Percentiles rank a stretch among this genome's conserved stretches.
Evolutionary conservation across 139 green algal species (phyloP).

Genomic region (Pseudopediastrum boryanum): DNA sequence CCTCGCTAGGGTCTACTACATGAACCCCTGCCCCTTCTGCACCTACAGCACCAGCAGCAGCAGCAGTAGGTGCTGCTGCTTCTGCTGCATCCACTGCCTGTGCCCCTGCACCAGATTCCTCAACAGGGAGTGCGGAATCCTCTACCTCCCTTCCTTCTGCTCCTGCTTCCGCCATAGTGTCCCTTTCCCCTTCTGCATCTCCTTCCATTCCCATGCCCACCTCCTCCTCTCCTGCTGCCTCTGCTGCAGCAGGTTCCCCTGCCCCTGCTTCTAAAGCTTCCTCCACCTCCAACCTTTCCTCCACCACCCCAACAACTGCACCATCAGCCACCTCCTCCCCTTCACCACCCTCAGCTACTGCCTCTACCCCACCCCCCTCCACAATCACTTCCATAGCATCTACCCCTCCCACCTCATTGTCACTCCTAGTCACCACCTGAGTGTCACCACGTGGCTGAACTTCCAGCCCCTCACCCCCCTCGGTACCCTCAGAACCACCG

Average conservation of each 20-base stretch:
- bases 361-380: background rate
- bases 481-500: too few relatives aligned
- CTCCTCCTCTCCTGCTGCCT: background rate
- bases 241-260: background rate
- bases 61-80: conserved; percentile 8
- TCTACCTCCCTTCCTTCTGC: background rate
- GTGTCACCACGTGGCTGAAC: too few relatives aligned
- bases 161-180: background rate
- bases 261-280: background rate
- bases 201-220: background rate
- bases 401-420: background rate
- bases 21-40: conserved; percentile 5
- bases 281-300: background rate
- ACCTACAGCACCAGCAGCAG: conserved; percentile 1
- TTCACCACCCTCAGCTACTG: background rate
- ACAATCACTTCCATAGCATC: background rate
- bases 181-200: background rate
- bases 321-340: background rate
- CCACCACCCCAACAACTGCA: too few relatives aligned
- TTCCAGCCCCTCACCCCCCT: too few relatives aligned
- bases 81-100: background rate
- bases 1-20: too few relatives aligned
- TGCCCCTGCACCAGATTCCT: background rate
- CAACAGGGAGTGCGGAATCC: background rate
- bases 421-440: too few relatives aligned